Base-by-base conservation (phyloP, 1,139 yeast genomes). In the Arxiozyma bovina region DNA sequence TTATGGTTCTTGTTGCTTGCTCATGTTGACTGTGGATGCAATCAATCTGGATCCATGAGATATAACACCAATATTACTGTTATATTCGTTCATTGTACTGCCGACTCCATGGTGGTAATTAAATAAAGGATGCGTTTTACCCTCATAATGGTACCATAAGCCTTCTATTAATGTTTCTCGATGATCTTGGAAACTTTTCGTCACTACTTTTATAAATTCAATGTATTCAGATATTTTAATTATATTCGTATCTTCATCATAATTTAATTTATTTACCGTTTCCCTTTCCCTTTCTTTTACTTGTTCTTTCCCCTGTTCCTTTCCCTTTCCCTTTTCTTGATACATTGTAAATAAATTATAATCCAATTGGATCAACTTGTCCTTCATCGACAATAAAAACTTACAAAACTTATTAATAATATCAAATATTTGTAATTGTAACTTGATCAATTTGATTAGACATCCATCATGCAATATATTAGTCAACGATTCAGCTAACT, bases 21-120 rank as follows among this genome's bases (percentile, higher is more conserved):
- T 8, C 30, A 46, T 20, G 17, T 46, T 46, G 7, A 78, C 75
- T 45, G 77, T 77, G 45, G 64, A 46, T 7, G 12, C 18, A 15
- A 46, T 46, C n/a, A 46, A 21, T 18, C 57, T 41, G 15, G 49
- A 38, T 5, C 49, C 49, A 38, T 46, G 49, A 18, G 49, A 27
- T 11, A 46, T 21, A 20, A 49, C 45, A 4, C 30, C 41, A 43
- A 42, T 43, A 20, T 41, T 41, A 23, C 17, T 48, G 15, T 17
- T 42, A 15, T 21, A 9, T 3, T 42, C 21, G 8, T 18, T 42
- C 12, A 7, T 42, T 18, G 43, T 6, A 42, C 3, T n/a, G 43
- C 3, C 8, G 43, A 18, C 15, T 9, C 43, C 22, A 21, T 42
- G 43, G 40, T 38, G 27, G 41, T 42, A 42, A 18, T 40, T 34